These are phyloP conservation scores for Heteromeles arbutifolia DNA, from an alignment of 306 rosid genomes.

Conservation along the genomic window DNA sequence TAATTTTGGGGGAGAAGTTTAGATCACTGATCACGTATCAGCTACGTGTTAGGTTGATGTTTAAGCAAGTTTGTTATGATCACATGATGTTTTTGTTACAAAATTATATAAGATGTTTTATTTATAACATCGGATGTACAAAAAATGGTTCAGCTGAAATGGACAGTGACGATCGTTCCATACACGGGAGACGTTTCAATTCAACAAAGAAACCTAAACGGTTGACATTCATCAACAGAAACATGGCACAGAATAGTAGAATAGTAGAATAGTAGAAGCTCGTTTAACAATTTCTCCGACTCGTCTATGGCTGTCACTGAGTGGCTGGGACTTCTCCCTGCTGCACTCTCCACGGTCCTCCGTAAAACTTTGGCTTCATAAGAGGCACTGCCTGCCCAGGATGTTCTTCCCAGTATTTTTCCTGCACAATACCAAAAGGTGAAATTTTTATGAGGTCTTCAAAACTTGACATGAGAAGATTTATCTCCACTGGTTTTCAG, in stretches of 20 bases:
- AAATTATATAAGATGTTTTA: background rate
- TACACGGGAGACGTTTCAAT: background rate
- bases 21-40: background rate
- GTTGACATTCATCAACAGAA: background rate
- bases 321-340: constrained; percentile 47
- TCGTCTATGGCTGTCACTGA: constrained; percentile 5
- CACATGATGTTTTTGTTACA: background rate
- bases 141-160: background rate
- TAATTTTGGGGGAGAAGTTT: background rate
- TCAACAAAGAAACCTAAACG: background rate
- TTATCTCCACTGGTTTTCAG: background rate
- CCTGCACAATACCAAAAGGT: constrained; percentile 36
- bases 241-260: too few species aligned
- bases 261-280: background rate
- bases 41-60: constrained; percentile 2
- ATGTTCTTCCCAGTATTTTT: constrained; percentile 91
- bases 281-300: background rate
- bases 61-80: background rate
- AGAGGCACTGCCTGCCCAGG: constrained; percentile 72
- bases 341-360: constrained; percentile 71
- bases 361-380: constrained; percentile 70
- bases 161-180: background rate
- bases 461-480: background rate
- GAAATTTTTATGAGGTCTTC: background rate
- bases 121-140: background rate